Evolutionary conservation across 2,329 filamentous ascomycete species (phyloP), one percentile per base, ranked within the genome.

Genomic region (Penicillium sp.): DNA sequence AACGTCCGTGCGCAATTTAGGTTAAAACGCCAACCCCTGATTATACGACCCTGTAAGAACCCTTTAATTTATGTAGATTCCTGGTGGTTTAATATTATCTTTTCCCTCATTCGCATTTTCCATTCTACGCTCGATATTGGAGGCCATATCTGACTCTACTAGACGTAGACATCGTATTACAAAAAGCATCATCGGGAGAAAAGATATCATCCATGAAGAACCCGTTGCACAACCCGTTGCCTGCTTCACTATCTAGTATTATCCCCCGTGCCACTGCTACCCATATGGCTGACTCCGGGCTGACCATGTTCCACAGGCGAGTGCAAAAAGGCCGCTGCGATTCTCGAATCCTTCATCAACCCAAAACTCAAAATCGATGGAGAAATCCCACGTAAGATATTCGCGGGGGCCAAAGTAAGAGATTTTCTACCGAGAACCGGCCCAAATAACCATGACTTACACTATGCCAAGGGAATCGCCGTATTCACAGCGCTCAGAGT

Each of bases 351-450:
- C 8, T 97, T 97, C 75, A 85, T 97, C 73, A 93, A 97, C 73
- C 93, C 93, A n/a, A 85, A 89, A 71, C 93, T 97, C 75, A 91
- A 93, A 6, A 93, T 93, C 56, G 93, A 97, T 78, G 97, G 97
- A 77, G 87, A 97, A 73, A 97, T 97, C 67, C 93, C 94, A 50
- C 92, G 93, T 5, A 84, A 88, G 51, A 84, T 97, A 66, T 87
- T 97, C 67, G 89, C 89, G 63, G 91, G 91, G 75, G 93, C 94
- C 69, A 96, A 97, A 85, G 89, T 91, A 78, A 53, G 60, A 35
- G 4, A 12, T 13, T 6, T 15, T 4, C 10, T 23, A 7, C 3
- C 5, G 9, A 6, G 9, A 48, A 17, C 5, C 27, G 21, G 7
- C 19, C 45, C 15, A 25, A 25, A 1, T 6, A 6, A 13, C 12